Evolutionary conservation across 345 rosid species (phyloP).

Genomic region (Citrus australasica): DNA sequence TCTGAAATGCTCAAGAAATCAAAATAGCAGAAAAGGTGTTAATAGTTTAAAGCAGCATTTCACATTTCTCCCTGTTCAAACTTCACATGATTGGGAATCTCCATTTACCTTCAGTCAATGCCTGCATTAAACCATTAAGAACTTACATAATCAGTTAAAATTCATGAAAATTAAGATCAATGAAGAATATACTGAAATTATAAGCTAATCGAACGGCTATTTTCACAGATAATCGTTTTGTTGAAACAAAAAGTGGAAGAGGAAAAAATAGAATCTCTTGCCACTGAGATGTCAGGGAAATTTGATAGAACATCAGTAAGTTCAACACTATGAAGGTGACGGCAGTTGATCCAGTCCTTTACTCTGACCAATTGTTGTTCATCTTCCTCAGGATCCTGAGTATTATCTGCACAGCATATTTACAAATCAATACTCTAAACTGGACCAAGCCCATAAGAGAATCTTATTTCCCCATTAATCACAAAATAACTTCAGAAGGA

Average conservation of each 20-base stretch:
- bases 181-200: conserved; percentile 8
- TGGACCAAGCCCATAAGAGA: background rate
- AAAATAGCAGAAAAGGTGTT: background rate
- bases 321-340: conserved; percentile 49
- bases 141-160: conserved; percentile 6
- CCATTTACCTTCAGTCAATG: conserved; percentile 66
- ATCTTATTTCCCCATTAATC: background rate
- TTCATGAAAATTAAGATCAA: background rate
- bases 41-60: conserved; percentile 1
- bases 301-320: conserved; percentile 74
- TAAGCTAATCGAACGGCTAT: background rate
- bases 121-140: conserved; percentile 46
- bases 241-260: background rate
- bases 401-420: conserved; percentile 43
- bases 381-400: conserved; percentile 84
- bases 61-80: conserved; percentile 10
- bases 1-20: conserved; percentile 45
- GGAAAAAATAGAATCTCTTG: conserved; percentile 21
- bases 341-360: conserved; percentile 68
- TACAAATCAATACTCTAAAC: conserved; percentile 2
- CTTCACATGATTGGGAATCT: conserved; percentile 14
- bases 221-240: background rate
- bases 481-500: background rate
- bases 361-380: conserved; percentile 75
- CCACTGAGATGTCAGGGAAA: conserved; percentile 84